Base-by-base conservation (phyloP, 345 rosid species). In the Syzygium jambos region DNA sequence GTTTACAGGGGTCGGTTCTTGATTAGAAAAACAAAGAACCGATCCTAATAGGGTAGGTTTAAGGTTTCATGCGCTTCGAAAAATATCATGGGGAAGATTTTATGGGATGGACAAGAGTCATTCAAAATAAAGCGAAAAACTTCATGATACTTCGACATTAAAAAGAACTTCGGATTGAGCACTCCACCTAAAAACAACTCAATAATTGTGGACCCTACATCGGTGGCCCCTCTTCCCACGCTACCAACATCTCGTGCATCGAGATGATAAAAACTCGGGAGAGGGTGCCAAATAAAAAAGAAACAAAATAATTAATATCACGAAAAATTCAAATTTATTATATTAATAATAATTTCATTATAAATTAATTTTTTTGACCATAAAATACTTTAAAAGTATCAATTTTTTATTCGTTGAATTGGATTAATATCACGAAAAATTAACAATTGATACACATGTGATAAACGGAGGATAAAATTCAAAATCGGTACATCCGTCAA, bases 1-100 rank as follows among this genome's bases (percentile, higher is more conserved):
- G 1, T 43, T 6, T 43, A 43, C 7, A 5, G 6, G 46, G 46
- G 46, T 6, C 46, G 46, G 46, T 43, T 43, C 46, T 1, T 1
- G 7, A 0, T 57, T 23, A 13, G 11, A 2, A 59, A 59, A 12
- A n/a, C 10, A 9, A 6, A 29, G 68, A 27, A 27, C 27, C 13
- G 27, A 27, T 12, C 30, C 7, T 2, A 27, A 27, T 5, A 5
- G 2, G 30, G 30, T 59, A 27, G 30, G 25, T 23, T 56, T 4
- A 11, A 25, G 5, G 3, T 25, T 25, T 25, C 5, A 11, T 2
- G 65, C 27, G 30, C 30, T 11, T 25, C 30, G n/a, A 3, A 25
- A 11, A 11, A 27, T 11, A 11, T 2, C 0, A n/a, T 1, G 65
- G 27, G 7, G 7, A n/a, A 10, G 9, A 23, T n/a, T 7, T 22